Evolutionary conservation across 805 yeast genomes (phyloP), one percentile per base, ranked within the genome.

Genomic region (Myxozyma neotropica): DNA sequence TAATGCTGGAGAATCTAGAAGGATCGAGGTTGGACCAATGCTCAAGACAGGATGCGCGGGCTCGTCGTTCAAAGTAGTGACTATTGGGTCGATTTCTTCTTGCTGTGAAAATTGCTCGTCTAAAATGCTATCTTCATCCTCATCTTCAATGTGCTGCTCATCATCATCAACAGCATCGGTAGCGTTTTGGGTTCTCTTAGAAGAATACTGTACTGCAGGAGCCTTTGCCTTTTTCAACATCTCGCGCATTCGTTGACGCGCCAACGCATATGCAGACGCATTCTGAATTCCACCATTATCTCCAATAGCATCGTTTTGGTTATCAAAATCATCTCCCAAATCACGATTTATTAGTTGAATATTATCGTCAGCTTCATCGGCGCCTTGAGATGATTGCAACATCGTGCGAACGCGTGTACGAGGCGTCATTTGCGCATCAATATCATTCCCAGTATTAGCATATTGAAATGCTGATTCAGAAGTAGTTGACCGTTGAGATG

Each of bases 341-440:
- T n/a, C n/a, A n/a, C n/a, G n/a, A n/a, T n/a, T n/a, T n/a, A n/a
- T n/a, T n/a, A n/a, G n/a, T n/a, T n/a, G n/a, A n/a, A n/a, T n/a
- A n/a, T n/a, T n/a, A n/a, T n/a, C n/a, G 12, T 29, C 54, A 10
- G 29, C 44, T 7, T 36, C 55, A 10, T 27, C 49, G 27, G 36
- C 40, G 15, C 40, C 48, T 15, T 40, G 29, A 24, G 47, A 49
- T n/a, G 36, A 33, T 35, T 33, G 47, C 19, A 46, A 4, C 53
- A 48, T 48, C 43, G 21, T 48, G 8, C 53, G 42, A 23, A 48
- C 53, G 17, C 53, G 42, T 7, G 53, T 48, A 12, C 53, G 43
- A 21, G 53, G 53, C 31, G 53, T 48, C 31, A 48, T 15, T 19
- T 31, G 50, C 24, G 26, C 53, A 5, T 48, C 53, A n/a, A n/a